Evolutionary conservation across 1,284 basidiomycete genomes (phyloP), one percentile per base, ranked within the genome.

Genomic region (Anthracocystis panici-leucophaei): DNA sequence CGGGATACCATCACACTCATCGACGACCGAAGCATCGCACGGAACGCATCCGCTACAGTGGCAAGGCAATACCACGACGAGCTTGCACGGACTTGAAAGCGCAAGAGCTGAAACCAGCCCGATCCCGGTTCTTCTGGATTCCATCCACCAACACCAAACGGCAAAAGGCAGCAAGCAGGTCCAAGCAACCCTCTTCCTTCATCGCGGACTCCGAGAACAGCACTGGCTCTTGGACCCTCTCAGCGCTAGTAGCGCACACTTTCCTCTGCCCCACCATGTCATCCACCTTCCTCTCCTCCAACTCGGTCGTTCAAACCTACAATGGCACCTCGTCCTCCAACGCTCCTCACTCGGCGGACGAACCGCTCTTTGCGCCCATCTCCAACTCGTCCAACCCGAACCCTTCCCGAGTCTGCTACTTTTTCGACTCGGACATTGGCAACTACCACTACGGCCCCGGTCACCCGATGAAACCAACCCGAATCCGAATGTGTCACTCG

Each of bases 401-500:
- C 40, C 64, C 73, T 1, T 77, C 78, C 12, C 81, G 83, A 14
- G 83, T 85, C 1, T 85, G 83, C 74, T 85, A 85, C 75, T 87
- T 87, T 75, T 87, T 87, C 77, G 97, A 99, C 87, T 97, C 95
- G 20, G 97, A 99, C 86, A 94, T 97, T 83, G 95, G 95, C 48
- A 95, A 95, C 64, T 98, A 97, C 86, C 95, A 98, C 86, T 98
- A 98, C 91, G 95, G 95, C 2, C 95, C 95, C 48, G 95, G 95
- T 49, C 91, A 92, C 90, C 83, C 83, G 5, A 85, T 85, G 83
- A 85, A 85, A 50, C 83, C 83, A 6, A 84, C 83, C 18, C 71
- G 96, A 23, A 97, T 99, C 88, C 92, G 96, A 78, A 99, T 99
- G 97, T 97, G 95, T 84, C 97, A 99, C 87, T 96, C 95, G 10